Evolutionary conservation across 208 protist species (phyloP).

Genomic region (Trichomonas gallinae): DNA sequence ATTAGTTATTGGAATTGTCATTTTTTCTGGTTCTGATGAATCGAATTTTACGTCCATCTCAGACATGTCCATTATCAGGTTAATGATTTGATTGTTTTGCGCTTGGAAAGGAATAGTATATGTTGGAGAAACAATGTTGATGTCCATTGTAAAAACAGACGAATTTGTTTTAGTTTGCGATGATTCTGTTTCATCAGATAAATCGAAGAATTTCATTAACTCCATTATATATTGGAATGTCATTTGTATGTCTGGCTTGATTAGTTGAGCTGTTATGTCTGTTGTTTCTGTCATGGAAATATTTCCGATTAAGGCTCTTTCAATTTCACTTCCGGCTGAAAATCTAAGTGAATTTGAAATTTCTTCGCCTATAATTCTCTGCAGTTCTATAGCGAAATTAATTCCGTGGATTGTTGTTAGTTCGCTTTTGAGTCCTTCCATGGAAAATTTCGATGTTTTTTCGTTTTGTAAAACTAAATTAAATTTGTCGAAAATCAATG

Average conservation of each 20-base stretch:
- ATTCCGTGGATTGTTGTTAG: not conserved
- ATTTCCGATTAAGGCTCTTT: not conserved
- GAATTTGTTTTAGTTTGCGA: not conserved
- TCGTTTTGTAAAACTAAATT: not conserved
- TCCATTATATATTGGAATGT: not conserved
- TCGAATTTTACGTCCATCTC: not conserved
- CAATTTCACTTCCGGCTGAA: not conserved
- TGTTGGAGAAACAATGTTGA: not conserved
- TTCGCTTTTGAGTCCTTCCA: not conserved
- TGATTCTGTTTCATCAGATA: not conserved
- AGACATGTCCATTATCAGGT: not conserved
- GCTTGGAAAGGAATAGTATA: not conserved
- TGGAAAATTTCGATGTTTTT: not conserved
- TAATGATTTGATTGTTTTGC: not conserved
- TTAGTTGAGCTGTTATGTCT: not conserved
- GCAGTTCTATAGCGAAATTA: not conserved
- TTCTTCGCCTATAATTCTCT: not conserved
- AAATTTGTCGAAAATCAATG: not conserved
- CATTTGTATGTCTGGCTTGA: not conserved
- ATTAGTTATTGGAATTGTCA: not conserved
- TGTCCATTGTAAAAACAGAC: not conserved
- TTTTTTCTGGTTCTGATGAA: not conserved
- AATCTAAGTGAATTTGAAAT: not conserved
- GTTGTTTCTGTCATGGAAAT: not conserved
- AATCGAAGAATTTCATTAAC: not conserved